Evolutionary conservation across 208 protist genomes (phyloP), one percentile per base, ranked within the genome.

Genomic region (Angomonas desouzai): DNA sequence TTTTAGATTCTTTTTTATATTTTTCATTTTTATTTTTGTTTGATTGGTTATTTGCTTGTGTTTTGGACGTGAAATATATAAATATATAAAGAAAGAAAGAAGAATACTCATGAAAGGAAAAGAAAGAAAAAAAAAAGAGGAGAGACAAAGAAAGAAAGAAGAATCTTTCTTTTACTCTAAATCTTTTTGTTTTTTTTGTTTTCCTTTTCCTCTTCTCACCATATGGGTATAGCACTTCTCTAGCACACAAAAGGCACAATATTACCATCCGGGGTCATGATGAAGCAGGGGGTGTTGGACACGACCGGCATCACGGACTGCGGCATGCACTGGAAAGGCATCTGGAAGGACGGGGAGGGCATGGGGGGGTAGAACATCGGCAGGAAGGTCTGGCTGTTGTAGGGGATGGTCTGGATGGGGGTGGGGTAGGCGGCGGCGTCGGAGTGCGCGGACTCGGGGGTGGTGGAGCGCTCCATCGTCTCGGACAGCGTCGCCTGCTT

Each of bases 61-160:
- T n/a, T n/a, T n/a, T n/a, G n/a, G n/a, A n/a, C n/a, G n/a, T n/a
- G n/a, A n/a, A n/a, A n/a, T n/a, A n/a, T n/a, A n/a, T n/a, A n/a
- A n/a, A n/a, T n/a, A 6, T 40, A 34, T 22, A 51, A 38, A 38
- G n/a, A 13, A 32, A 56, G 22, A 69, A 64, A 9, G 48, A 29
- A 63, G 38, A 63, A 62, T 36, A 66, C 16, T 55, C 60, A 56
- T 2, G 56, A 33, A 36, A 58, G 22, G 51, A 43, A 32, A 51
- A 51, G 33, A 51, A 47, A 25, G 20, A 62, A 28, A 62, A 72
- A 48, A n/a, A 23, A 4, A 40, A 53, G 38, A 18, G 33, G 3
- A 60, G 22, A 43, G 55, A n/a, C 3, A 27, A 25, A 45, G 38
- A 28, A 61, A 32, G 36, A 30, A 72, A 53, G 23, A 22, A 28